Conservation (phyloP, 2,329 filamentous ascomycete genomes). For the Alternaria panax region DNA sequence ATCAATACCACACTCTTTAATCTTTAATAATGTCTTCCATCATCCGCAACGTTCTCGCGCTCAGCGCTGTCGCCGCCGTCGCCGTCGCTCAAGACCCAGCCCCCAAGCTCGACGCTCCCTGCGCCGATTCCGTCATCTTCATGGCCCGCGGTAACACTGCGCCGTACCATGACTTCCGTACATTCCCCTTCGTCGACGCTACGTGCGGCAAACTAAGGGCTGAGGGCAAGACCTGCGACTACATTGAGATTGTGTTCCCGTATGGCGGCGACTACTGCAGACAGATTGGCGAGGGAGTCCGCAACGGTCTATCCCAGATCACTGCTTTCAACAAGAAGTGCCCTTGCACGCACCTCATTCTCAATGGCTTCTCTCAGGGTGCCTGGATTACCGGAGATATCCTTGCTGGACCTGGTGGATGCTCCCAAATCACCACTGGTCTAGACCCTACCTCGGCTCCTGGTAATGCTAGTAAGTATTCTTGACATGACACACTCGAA, state of each 20-base stretch:
- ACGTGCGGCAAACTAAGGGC: conserved; percentile 31
- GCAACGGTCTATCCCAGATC: conserved; percentile 48
- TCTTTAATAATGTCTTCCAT: conserved; percentile 38
- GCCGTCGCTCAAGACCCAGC: conserved; percentile 42
- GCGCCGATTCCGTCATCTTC: conserved; percentile 32
- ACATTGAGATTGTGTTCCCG: conserved; percentile 32
- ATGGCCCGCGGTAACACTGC: conserved; percentile 36
- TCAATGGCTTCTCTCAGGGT: conserved; percentile 67
- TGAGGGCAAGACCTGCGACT: conserved; percentile 36
- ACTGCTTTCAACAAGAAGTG: conserved; percentile 63
- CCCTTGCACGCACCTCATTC: conserved; percentile 62
- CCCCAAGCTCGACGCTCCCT: conserved; percentile 35
- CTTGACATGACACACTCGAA: conserved; percentile 24
- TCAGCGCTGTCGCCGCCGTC: conserved; percentile 33
- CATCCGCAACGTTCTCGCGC: conserved; percentile 30
- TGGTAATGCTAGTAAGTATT: conserved; percentile 35
- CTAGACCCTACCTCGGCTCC: conserved; percentile 28
- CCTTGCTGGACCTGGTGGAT: conserved; percentile 57
- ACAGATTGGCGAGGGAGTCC: conserved; percentile 29
- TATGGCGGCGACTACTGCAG: conserved; percentile 24
- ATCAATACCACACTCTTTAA: conserved; percentile 32
- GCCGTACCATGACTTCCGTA: conserved; percentile 33
- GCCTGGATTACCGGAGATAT: conserved; percentile 67
- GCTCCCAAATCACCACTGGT: conserved; percentile 26
- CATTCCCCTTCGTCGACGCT: conserved; percentile 30